phyloP scores from a whole-genome alignment of 78 protist species.

The Polysphondylium violaceum region DNA sequence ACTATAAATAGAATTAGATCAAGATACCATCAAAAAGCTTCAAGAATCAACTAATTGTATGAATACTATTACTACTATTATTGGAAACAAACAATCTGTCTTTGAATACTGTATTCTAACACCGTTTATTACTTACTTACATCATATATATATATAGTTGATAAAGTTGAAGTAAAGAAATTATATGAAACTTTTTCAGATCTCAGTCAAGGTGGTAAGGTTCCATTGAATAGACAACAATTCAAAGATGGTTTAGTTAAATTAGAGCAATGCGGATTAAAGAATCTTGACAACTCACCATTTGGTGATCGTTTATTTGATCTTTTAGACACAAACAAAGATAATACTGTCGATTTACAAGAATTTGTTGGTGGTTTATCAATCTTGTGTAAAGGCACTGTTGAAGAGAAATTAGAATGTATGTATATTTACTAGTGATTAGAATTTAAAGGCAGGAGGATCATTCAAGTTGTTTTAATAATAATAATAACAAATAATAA shows the following conservation, averaged over 20 bases:
- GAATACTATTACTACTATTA: background rate
- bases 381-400: conserved; percentile 80
- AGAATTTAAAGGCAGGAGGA: background rate
- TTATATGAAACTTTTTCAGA: conserved; percentile 75
- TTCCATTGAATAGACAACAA: conserved; percentile 54
- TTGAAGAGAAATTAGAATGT: conserved; percentile 82
- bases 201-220: conserved; percentile 64
- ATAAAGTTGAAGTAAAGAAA: conserved; percentile 72
- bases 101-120: too few relatives aligned
- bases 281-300: conserved; percentile 81
- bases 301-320: conserved; percentile 83
- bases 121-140: background rate
- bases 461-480: background rate
- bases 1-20: conserved; percentile 48
- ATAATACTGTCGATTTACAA: conserved; percentile 76
- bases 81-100: background rate
- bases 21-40: conserved; percentile 38
- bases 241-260: conserved; percentile 67
- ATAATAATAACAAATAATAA: background rate
- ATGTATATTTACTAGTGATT: background rate
- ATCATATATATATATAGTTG: conserved; percentile 29
- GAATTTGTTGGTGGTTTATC: conserved; percentile 84
- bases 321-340: conserved; percentile 67
- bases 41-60: conserved; percentile 76
- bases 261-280: conserved; percentile 75